Conservation (phyloP, 148 eudicot genomes). For the Rheum nobile region DNA sequence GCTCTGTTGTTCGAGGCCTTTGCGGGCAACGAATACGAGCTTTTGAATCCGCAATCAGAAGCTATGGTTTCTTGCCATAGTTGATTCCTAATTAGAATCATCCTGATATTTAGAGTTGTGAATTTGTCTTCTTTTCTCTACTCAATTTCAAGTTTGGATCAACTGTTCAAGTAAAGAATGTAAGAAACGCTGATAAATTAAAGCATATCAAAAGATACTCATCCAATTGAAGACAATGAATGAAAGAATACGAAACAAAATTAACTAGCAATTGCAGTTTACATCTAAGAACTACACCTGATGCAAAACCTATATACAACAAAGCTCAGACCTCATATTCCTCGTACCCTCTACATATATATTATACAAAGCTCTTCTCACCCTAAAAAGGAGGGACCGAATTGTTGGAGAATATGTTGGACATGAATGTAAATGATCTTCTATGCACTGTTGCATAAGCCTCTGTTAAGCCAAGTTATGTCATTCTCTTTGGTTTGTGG, state of each 20-base stretch:
- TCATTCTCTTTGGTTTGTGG: not conserved
- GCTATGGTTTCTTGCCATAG: conserved; percentile 62
- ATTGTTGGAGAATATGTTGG: not conserved
- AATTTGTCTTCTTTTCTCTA: not conserved
- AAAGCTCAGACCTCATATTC: not conserved
- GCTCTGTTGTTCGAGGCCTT: conserved; percentile 18
- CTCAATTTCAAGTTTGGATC: too few relatives aligned
- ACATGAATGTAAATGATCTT: not conserved
- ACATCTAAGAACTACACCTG: conserved; percentile 1
- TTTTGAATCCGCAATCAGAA: conserved; percentile 61
- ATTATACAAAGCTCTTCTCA: not conserved
- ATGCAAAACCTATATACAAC: not conserved
- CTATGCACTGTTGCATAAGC: too few relatives aligned
- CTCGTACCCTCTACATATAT: not conserved
- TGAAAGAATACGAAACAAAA: conserved; percentile 3
- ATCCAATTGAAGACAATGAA: not conserved
- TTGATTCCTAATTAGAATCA: not conserved
- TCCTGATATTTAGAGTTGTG: not conserved
- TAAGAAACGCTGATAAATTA: not conserved
- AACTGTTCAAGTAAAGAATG: not conserved
- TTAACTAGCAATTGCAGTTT: not conserved
- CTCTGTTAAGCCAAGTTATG: too few relatives aligned
- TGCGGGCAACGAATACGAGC: conserved; percentile 58
- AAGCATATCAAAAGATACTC: not conserved
- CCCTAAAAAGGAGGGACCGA: not conserved